A percentile compares a stretch with the other conserved stretches of the same genome.
Conservation (phyloP, 2,329 filamentous ascomycete genomes). For the Beauveria bassiana region DNA sequence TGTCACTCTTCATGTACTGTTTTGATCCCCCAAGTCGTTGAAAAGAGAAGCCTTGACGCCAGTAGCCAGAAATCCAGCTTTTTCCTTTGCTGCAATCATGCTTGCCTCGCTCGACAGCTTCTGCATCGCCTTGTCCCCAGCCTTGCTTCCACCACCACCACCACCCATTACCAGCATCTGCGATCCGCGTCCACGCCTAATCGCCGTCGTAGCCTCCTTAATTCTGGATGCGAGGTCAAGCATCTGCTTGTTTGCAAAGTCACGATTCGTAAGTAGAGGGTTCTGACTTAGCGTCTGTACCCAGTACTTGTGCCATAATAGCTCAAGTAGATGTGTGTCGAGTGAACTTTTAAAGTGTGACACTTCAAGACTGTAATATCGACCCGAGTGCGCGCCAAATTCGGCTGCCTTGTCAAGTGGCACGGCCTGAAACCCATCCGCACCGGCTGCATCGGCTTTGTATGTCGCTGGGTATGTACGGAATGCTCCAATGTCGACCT, state of each 20-base stretch:
- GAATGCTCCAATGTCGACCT: constrained; percentile 96
- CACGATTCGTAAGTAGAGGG: constrained; percentile 83
- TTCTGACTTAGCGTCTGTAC: constrained; percentile 90
- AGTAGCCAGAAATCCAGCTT: constrained; percentile 52
- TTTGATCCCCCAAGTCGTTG: constrained; percentile 28
- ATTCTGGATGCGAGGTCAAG: constrained; percentile 80
- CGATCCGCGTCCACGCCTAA: constrained; percentile 20
- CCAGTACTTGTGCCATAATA: constrained; percentile 99
- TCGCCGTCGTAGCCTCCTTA: constrained; percentile 46
- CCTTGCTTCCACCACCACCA: constrained; percentile 40
- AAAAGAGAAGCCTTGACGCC: constrained; percentile 60
- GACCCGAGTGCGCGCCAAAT: constrained; percentile 84
- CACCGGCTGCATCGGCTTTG: constrained; percentile 30
- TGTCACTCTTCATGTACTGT: neutral
- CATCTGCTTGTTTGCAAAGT: constrained; percentile 90
- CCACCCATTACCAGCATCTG: constrained; percentile 20
- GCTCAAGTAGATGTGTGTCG: constrained; percentile 76
- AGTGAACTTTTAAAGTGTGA: constrained; percentile 92
- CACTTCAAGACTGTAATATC: constrained; percentile 87
- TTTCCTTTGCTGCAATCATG: constrained; percentile 54
- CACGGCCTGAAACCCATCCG: constrained; percentile 65
- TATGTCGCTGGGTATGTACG: constrained; percentile 77
- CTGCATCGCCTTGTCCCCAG: constrained; percentile 41
- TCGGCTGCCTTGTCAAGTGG: constrained; percentile 92
- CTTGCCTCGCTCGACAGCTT: constrained; percentile 56